Evolutionary conservation across 2,329 filamentous ascomycete species (phyloP).

Genomic region (Ceratocystis huliohia): DNA sequence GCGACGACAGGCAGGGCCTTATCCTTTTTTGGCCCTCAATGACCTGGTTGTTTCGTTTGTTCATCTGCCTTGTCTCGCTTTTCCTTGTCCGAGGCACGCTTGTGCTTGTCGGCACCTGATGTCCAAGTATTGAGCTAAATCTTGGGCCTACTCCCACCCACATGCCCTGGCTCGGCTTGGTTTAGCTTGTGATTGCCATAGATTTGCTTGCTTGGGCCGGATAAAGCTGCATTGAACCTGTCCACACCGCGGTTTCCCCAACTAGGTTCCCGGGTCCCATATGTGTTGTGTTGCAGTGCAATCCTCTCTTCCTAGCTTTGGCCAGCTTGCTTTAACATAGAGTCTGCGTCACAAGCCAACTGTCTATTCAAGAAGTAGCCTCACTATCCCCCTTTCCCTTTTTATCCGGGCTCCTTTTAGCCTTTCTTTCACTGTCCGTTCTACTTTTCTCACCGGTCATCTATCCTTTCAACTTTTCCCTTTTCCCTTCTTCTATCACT

Average conservation of each 20-base stretch:
- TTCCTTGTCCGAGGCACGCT: not conserved
- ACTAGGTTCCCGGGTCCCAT: conserved; percentile 6
- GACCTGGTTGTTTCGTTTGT: not conserved
- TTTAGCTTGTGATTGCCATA: conserved; percentile 1
- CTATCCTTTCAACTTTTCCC: not conserved
- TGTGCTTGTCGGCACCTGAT: not conserved
- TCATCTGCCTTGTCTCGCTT: not conserved
- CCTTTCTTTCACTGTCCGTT: not conserved
- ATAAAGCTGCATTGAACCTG: not conserved
- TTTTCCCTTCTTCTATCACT: not conserved
- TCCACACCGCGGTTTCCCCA: conserved; percentile 17
- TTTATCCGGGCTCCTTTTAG: not conserved
- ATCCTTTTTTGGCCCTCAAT: not conserved
- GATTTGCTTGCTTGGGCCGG: not conserved
- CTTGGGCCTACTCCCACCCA: not conserved
- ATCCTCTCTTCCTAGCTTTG: not conserved
- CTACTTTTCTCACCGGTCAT: not conserved
- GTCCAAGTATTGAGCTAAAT: too few relatives aligned
- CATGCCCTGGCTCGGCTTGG: conserved; percentile 1
- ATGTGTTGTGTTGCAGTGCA: too few relatives aligned
- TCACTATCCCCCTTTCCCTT: not conserved
- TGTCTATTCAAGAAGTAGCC: not conserved
- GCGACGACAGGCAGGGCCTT: not conserved
- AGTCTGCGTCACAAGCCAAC: not conserved
- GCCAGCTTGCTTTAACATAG: conserved; percentile 6